Evolutionary conservation across 208 protist species (phyloP).

Genomic region (Willaertia magna): DNA sequence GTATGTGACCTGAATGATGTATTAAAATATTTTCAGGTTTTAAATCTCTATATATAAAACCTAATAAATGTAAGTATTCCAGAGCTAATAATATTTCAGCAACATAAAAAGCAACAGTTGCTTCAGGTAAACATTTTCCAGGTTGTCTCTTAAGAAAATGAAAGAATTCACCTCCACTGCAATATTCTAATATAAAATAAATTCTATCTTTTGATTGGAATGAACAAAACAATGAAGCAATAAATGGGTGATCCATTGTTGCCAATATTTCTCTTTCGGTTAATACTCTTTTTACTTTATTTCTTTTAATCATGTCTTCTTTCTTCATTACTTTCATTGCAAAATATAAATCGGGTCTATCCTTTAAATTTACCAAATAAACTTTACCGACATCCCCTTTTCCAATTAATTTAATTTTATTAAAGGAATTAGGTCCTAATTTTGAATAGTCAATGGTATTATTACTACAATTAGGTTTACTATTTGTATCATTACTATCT

Average conservation of each 20-base stretch:
- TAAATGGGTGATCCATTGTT: slow-evolving; percentile 23
- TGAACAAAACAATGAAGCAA: slow-evolving; percentile 19
- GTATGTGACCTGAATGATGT: slow-evolving; percentile 66
- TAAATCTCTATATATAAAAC: slow-evolving; percentile 83
- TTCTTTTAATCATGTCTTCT: slow-evolving; percentile 47
- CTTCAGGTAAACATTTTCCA: slow-evolving; percentile 6
- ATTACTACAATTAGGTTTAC: too few relatives aligned
- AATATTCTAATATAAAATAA: slow-evolving; percentile 42
- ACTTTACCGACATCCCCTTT: slow-evolving; percentile 3
- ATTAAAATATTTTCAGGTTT: slow-evolving; percentile 91
- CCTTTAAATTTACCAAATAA: neutral
- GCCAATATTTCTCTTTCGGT: slow-evolving; percentile 45
- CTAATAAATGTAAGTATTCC: slow-evolving; percentile 79
- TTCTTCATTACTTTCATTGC: slow-evolving; percentile 78
- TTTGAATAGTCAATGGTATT: neutral
- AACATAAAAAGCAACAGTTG: slow-evolving; percentile 46
- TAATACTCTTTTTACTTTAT: slow-evolving; percentile 51
- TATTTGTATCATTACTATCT: too few relatives aligned
- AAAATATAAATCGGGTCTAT: slow-evolving; percentile 37
- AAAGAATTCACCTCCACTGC: slow-evolving; percentile 26
- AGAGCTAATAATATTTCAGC: slow-evolving; percentile 82
- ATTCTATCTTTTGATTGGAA: slow-evolving; percentile 26
- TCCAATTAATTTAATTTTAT: neutral
- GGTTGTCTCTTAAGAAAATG: slow-evolving; percentile 54
- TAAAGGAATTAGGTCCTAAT: neutral